phyloP scores from a whole-genome alignment of 78 protist species.

The Dictyostelium intermedium region DNA sequence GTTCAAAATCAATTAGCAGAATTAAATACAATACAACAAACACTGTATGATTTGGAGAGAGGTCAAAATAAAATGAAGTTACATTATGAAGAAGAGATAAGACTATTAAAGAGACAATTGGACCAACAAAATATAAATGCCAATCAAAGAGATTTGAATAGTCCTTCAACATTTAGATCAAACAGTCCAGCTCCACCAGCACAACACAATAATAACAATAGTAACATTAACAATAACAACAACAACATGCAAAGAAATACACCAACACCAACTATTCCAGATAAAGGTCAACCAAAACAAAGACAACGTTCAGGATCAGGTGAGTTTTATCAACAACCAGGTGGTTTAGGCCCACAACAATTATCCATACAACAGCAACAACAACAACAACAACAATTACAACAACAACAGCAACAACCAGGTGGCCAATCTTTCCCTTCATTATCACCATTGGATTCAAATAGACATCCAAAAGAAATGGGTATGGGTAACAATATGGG shows the following conservation, averaged over 20 bases:
- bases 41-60: conserved; percentile 62
- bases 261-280: conserved; percentile 76
- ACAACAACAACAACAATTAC: neutral
- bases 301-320: conserved; percentile 32
- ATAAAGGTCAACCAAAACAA: conserved; percentile 7
- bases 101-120: conserved; percentile 37
- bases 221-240: neutral
- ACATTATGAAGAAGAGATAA: conserved; percentile 82
- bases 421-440: conserved; percentile 24
- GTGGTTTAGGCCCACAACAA: conserved; percentile 8
- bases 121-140: conserved; percentile 8
- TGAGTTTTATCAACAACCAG: conserved; percentile 47
- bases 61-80: conserved; percentile 33
- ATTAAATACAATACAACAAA: conserved; percentile 49
- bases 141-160: conserved; percentile 49
- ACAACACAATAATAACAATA: neutral
- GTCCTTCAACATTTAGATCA: conserved; percentile 56
- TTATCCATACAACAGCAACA: neutral
- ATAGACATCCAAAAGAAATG: neutral
- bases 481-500: neutral
- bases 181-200: conserved; percentile 58
- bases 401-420: neutral
- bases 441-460: neutral
- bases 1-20: conserved; percentile 63
- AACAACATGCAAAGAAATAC: neutral